Evolutionary conservation across 2,329 filamentous ascomycete species (phyloP), one percentile per base, ranked within the genome.

Genomic region (Lasiodiplodia gonubiensis): DNA sequence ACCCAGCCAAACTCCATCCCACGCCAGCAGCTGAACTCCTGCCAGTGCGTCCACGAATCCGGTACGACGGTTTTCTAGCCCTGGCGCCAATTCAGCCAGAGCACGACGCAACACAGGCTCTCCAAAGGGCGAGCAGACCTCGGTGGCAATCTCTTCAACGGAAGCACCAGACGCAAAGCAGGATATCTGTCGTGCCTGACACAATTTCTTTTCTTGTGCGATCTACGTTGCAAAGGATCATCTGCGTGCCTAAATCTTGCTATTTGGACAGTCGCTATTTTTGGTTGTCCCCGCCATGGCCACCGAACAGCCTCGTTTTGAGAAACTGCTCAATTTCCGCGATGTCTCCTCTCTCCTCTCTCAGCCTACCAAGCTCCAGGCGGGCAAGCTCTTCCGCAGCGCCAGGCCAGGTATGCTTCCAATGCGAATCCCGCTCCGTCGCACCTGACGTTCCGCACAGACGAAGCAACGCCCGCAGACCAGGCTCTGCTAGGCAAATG

Each of bases 401-500:
- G 78, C 77, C 27, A 74, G 78, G 23, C 78, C 76, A 68, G 77
- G 77, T 77, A 64, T 57, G 68, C 18, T 8, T 12, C 12, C 21
- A 11, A 30, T 4, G 27, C 25, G n/a, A 42, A 27, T 39, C 42
- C 30, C 12, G 37, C 18, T 12, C 14, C 5, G 18, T 25, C n/a
- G 10, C 46, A 53, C 30, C 30, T 60, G 39, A 67, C 46, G 11
- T 14, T 37, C 39, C 16, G 75, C 78, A 27, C 39, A 85, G 92
- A 97, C 74, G 88, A 92, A 76, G 91, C 92, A 42, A 90, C 91
- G 0, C 74, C 83, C 23, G 75, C 82, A 42, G 93, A 97, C 78
- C 86, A 86, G 67, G 76, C 82, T 39, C 80, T 82, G 37, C 83
- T 97, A 12, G 78, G 81, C 11, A 79, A 88, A 8, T 84, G 88